Base-by-base conservation (phyloP, 2,329 filamentous ascomycete species). In the Akanthomyces uredinophilus region DNA sequence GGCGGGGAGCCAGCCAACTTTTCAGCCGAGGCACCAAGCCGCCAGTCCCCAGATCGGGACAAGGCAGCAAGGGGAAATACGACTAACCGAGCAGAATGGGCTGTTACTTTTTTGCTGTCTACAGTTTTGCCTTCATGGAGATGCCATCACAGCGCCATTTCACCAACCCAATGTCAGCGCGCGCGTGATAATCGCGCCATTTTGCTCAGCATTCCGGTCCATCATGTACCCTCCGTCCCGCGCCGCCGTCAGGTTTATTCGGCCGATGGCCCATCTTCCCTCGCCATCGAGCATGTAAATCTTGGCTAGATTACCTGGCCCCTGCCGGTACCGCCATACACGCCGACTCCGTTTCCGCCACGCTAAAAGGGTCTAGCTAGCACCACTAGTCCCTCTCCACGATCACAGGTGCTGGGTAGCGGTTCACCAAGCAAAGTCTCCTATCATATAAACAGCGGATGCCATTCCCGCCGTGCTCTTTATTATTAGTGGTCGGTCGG, bases 321-420 rank as follows among this genome's bases (percentile, higher is more conserved):
- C 5, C 10, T 50, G 29, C 27, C 54, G 54, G 54, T 57, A 24
- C 54, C 54, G 43, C 54, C 41, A 46, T 37, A 57, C 54, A 57
- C 43, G 54, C 54, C 54, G 54, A 57, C 54, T 57, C 54, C 54
- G 54, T 57, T 57, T n/a, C 54, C 41, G n/a, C 27, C 27, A 46
- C 29, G 37, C 54, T n/a, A 47, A 37, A n/a, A 20, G 29, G 24
- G 16, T 22, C n/a, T 24, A 46, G 27, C n/a, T 24, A 46, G 27
- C 24, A 18, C 39, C 11, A 16, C 6, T 37, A 22, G 14, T 55
- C 44, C 5, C 20, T 39, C 52, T 43, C 8, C 2, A 22, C n/a
- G 27, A 32, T 54, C 46, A 27, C 18, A 4, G 29, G 29, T 11
- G 18, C 49, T 35, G 29, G n/a, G 50, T 52, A 22, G n/a, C 14